Conservation (phyloP, 2,329 filamentous ascomycete species). For the Sporothrix brasiliensis region DNA sequence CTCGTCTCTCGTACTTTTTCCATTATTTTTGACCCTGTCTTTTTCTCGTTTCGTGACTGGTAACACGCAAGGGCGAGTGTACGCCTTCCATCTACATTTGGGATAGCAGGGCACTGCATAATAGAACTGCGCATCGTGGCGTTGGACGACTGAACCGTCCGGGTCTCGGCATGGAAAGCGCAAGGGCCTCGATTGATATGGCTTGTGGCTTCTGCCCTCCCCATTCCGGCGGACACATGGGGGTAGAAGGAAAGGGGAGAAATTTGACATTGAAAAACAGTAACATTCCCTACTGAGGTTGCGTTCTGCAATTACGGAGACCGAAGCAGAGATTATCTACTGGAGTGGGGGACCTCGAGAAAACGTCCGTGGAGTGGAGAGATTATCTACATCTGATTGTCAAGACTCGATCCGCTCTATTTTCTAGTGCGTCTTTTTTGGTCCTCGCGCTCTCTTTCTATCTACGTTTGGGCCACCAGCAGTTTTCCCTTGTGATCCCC, state of each 20-base stretch:
- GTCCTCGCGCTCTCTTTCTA: neutral
- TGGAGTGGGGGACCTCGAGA: neutral
- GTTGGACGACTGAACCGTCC: neutral
- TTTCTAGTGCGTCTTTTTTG: conserved; percentile 26
- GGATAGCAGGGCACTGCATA: neutral
- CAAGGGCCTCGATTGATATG: neutral
- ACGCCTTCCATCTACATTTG: too few relatives aligned
- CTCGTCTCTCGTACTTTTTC: neutral
- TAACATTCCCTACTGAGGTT: neutral
- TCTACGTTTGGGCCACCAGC: neutral
- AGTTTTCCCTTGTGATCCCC: neutral
- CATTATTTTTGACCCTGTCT: neutral
- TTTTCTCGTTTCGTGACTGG: neutral
- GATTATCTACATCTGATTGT: conserved; percentile 16
- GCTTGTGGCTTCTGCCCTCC: neutral
- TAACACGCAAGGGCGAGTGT: too few relatives aligned
- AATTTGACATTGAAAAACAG: neutral
- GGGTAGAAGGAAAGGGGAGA: too few relatives aligned
- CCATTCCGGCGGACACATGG: neutral
- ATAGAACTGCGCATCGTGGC: neutral
- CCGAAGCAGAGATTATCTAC: neutral
- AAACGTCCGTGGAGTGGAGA: conserved; percentile 1
- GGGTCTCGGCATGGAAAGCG: neutral
- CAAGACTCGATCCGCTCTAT: neutral
- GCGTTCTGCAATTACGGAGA: conserved; percentile 7